phyloP scores from a whole-genome alignment of 257 asterid genomes.

The Plantago elongata region DNA sequence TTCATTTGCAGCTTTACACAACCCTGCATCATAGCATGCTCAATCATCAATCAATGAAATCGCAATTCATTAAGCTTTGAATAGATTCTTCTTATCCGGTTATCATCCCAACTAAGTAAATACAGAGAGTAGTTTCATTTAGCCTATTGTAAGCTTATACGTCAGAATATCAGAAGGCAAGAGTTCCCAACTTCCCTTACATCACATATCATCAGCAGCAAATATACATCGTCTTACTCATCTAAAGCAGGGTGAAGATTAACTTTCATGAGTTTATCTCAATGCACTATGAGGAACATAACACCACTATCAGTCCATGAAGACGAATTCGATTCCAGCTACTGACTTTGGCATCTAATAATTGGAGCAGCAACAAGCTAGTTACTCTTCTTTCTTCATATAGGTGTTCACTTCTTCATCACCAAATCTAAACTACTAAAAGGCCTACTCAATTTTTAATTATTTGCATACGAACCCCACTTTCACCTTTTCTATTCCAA shows the following conservation, averaged over 20 bases:
- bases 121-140: too few relatives aligned
- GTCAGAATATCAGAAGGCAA: too few relatives aligned
- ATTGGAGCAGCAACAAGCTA: too few relatives aligned
- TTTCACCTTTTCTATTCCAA: too few relatives aligned
- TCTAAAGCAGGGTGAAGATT: background rate
- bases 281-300: background rate
- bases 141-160: too few relatives aligned
- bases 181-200: too few relatives aligned
- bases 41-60: conserved; percentile 13
- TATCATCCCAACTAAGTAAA: too few relatives aligned
- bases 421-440: background rate
- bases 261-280: background rate
- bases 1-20: conserved; percentile 85
- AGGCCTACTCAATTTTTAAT: conserved; percentile 1
- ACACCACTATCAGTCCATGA: background rate
- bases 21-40: conserved; percentile 41
- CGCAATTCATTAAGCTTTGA: too few relatives aligned
- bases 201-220: too few relatives aligned
- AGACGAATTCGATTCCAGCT: background rate
- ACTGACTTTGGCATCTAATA: background rate
- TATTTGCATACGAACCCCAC: background rate
- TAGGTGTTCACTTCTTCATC: too few relatives aligned
- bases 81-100: too few relatives aligned
- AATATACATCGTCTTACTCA: background rate
- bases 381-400: too few relatives aligned